Percentiles rank a stretch among this genome's conserved stretches.
Conservation (phyloP, 495 filamentous ascomycete genomes). For the Penicillium subrubescens region DNA sequence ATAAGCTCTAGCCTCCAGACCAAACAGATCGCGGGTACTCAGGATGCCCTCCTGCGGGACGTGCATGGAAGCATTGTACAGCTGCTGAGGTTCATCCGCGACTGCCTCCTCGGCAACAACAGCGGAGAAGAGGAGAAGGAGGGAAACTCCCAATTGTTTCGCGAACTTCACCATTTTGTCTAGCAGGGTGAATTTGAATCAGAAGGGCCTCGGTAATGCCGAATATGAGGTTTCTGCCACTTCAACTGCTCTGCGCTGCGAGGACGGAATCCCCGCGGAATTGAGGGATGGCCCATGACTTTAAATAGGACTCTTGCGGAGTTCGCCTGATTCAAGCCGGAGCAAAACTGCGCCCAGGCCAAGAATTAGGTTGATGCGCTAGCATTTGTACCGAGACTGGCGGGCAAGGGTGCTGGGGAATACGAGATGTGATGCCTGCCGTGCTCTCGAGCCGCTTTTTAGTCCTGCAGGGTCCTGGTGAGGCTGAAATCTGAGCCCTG, state of each 20-base stretch:
- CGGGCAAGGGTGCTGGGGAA: constrained; percentile 12
- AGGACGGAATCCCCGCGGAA: neutral
- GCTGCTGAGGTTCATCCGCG: constrained; percentile 9
- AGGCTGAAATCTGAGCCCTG: neutral
- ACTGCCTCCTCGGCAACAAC: neutral
- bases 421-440: constrained; percentile 26
- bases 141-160: neutral
- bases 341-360: constrained; percentile 4
- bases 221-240: neutral
- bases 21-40: constrained; percentile 9
- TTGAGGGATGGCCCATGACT: neutral
- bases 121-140: constrained; percentile 1
- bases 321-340: neutral
- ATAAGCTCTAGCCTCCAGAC: constrained; percentile 2
- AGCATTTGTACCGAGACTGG: neutral
- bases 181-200: neutral
- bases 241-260: neutral
- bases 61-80: constrained; percentile 4
- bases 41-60: neutral
- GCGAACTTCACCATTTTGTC: neutral
- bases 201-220: neutral
- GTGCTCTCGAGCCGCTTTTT: constrained; percentile 18
- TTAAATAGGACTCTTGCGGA: neutral
- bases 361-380: neutral
- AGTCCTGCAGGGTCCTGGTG: neutral